Percentiles rank a stretch among this genome's conserved stretches.
Evolutionary conservation across 2,329 filamentous ascomycete species (phyloP).

Genomic region (Xylaria sp.): DNA sequence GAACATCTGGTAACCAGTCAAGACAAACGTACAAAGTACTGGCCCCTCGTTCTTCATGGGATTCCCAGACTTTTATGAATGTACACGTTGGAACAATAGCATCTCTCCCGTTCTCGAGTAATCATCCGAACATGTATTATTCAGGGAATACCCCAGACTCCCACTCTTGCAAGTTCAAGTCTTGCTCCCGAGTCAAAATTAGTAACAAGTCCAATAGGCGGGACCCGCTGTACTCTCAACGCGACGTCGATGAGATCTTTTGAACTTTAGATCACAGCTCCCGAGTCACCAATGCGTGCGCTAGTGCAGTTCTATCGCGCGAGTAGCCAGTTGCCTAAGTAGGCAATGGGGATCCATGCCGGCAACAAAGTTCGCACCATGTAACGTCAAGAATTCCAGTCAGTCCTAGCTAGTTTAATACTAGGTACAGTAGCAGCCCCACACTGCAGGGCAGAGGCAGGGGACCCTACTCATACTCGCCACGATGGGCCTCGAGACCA

Average conservation of each 20-base stretch:
- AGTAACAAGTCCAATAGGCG: background rate
- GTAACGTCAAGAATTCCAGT: background rate
- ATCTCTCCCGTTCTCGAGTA: background rate
- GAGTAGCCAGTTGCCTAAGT: slow-evolving; percentile 4
- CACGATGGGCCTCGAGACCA: background rate
- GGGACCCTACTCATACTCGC: background rate
- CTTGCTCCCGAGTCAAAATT: background rate
- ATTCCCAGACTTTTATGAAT: background rate
- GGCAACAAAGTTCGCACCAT: background rate
- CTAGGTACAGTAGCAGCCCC: no score
- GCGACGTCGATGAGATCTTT: background rate
- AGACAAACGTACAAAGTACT: background rate
- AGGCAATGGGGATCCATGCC: background rate
- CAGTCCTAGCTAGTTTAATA: no score
- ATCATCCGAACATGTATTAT: background rate
- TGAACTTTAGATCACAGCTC: slow-evolving; percentile 8
- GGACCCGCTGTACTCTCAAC: background rate
- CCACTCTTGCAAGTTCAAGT: background rate
- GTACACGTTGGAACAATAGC: background rate
- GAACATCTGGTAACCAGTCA: background rate
- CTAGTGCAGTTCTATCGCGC: background rate
- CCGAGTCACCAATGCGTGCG: background rate
- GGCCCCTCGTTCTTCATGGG: background rate
- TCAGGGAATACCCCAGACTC: background rate
- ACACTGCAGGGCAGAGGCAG: no score